A percentile compares a stretch with the other conserved stretches of the same genome.
Evolutionary conservation across 164 flowering plant genomes (phyloP).

Genomic region (Magnolia kwangsiensis): DNA sequence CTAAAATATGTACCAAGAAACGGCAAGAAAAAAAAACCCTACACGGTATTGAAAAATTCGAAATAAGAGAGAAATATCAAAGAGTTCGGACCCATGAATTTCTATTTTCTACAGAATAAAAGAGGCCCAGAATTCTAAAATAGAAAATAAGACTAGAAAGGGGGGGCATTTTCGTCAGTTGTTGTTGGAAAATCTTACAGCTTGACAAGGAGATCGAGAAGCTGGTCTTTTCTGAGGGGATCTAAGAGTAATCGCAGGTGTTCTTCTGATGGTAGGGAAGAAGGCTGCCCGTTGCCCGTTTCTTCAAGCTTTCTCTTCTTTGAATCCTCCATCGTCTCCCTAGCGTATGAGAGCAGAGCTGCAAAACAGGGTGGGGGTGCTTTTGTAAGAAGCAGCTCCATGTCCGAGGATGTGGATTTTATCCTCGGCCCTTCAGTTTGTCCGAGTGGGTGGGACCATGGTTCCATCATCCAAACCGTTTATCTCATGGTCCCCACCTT

Average conservation of each 20-base stretch:
- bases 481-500: no score
- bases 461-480: background rate
- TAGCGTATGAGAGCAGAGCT: background rate
- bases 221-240: slow-evolving; percentile 62
- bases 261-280: slow-evolving; percentile 20
- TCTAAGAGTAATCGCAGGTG: slow-evolving; percentile 47
- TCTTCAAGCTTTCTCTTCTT: slow-evolving; percentile 68
- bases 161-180: background rate
- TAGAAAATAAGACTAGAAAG: background rate
- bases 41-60: background rate
- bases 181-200: slow-evolving; percentile 29
- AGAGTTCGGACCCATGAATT: background rate
- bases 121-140: background rate
- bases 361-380: background rate
- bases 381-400: background rate
- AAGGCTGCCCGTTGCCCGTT: slow-evolving; percentile 11
- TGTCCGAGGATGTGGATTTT: background rate
- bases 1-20: background rate
- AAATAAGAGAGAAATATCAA: background rate
- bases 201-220: slow-evolving; percentile 55
- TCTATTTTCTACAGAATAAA: background rate
- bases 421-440: background rate
- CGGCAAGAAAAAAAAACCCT: background rate
- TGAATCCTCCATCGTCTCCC: slow-evolving; percentile 39
- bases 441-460: background rate